A percentile compares a stretch with the other conserved stretches of the same genome.
These are phyloP conservation scores for Ganoderma lucidum DNA, from an alignment of 1,284 basidiomycete species.

Conservation along the genomic window DNA sequence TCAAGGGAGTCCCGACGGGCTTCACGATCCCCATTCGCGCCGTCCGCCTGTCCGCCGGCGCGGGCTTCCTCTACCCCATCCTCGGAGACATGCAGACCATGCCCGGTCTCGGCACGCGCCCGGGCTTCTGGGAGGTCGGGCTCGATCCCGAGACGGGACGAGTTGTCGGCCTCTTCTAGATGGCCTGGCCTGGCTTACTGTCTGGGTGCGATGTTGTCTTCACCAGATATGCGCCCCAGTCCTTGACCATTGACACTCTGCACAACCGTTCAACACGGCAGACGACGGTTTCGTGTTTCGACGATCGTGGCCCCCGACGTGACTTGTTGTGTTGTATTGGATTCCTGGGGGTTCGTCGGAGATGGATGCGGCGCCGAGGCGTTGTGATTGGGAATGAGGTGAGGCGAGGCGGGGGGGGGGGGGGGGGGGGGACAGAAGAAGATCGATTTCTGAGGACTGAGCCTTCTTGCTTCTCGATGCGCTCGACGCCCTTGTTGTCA, in stretches of 20 bases:
- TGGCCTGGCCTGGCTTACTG: no score
- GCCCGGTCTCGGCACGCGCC: slow-evolving; percentile 95
- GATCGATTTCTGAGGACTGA: slow-evolving; percentile 1
- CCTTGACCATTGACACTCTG: slow-evolving; percentile 32
- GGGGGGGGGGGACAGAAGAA: neutral
- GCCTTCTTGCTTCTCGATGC: neutral
- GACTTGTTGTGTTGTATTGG: slow-evolving; percentile 12
- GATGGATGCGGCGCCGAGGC: slow-evolving; percentile 23
- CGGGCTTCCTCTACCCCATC: slow-evolving; percentile 96
- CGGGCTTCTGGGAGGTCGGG: slow-evolving; percentile 91
- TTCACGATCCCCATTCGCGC: slow-evolving; percentile 95
- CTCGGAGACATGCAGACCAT: slow-evolving; percentile 97
- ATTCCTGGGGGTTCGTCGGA: slow-evolving; percentile 16
- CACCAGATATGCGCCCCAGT: slow-evolving; percentile 38
- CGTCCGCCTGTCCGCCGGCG: slow-evolving; percentile 91
- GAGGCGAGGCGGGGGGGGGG: neutral
- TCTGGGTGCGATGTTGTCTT: slow-evolving; percentile 36
- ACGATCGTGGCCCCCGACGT: slow-evolving; percentile 15
- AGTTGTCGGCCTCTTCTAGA: slow-evolving; percentile 79
- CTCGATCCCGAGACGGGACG: slow-evolving; percentile 78
- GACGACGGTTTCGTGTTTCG: slow-evolving; percentile 25
- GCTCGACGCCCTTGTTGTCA: slow-evolving; percentile 5
- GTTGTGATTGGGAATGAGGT: neutral
- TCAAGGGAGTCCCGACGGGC: slow-evolving; percentile 91
- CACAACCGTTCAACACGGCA: slow-evolving; percentile 53